phyloP scores from a whole-genome alignment of 495 filamentous ascomycete species.

The Cetradonia linearis region DNA sequence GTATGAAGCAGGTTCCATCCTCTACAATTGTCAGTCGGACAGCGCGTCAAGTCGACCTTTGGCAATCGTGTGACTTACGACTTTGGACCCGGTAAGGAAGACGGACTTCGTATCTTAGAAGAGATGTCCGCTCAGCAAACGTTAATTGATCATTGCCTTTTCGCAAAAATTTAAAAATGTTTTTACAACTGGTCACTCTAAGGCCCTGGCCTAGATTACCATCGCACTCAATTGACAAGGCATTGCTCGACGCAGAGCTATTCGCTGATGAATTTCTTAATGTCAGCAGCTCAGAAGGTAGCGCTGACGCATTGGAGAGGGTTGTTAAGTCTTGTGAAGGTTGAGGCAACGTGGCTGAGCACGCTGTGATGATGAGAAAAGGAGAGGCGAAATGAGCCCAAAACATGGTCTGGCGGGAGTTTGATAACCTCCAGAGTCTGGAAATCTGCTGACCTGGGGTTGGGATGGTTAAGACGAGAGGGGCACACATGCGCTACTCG shows the following conservation, averaged over 20 bases:
- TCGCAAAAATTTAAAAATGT: neutral
- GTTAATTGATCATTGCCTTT: neutral
- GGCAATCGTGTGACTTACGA: neutral
- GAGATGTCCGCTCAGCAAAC: neutral
- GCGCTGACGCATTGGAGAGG: neutral
- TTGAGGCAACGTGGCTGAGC: neutral
- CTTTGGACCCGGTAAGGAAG: neutral
- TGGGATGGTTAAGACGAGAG: neutral
- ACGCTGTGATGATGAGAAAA: neutral
- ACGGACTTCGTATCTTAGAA: neutral
- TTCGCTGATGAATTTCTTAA: neutral
- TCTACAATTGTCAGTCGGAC: neutral
- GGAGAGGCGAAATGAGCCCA: no score
- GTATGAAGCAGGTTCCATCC: constrained; percentile 1
- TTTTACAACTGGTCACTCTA: constrained; percentile 2
- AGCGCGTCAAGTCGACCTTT: neutral
- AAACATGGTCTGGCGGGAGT: neutral
- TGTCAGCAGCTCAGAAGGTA: neutral
- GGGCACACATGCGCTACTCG: neutral
- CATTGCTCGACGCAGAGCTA: neutral
- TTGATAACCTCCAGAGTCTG: neutral
- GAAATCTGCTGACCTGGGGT: neutral
- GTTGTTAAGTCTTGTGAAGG: neutral
- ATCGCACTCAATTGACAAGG: constrained; percentile 3
- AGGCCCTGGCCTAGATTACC: neutral